Evolutionary conservation across 2,329 filamentous ascomycete genomes (phyloP).

Genomic region (Arthrobotrys entomopaga): DNA sequence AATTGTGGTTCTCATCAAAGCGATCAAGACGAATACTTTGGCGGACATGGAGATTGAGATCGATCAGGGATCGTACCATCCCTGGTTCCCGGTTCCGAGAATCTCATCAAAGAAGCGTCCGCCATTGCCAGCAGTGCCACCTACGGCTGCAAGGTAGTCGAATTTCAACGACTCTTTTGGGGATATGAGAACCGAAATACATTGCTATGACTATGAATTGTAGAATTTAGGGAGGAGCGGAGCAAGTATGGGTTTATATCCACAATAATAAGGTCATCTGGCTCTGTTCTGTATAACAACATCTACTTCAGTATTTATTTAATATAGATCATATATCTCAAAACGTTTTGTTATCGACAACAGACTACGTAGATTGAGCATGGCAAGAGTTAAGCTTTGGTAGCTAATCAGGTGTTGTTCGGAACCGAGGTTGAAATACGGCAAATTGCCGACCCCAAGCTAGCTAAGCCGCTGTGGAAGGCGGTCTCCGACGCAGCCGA

Average conservation of each 20-base stretch:
- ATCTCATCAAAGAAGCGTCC: slow-evolving; percentile 55
- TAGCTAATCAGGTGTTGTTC: background rate
- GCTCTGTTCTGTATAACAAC: no score
- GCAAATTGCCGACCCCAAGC: background rate
- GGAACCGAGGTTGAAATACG: slow-evolving; percentile 53
- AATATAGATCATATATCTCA: no score
- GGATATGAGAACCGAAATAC: background rate
- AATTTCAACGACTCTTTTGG: background rate
- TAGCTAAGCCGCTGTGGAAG: slow-evolving; percentile 10
- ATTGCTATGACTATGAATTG: background rate
- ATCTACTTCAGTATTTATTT: no score
- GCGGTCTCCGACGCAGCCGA: no score
- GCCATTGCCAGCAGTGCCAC: slow-evolving; percentile 37
- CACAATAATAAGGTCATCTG: no score
- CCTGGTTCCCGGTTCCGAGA: slow-evolving; percentile 58
- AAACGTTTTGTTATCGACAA: no score
- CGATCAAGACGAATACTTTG: slow-evolving; percentile 62
- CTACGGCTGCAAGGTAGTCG: slow-evolving; percentile 4
- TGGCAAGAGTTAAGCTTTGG: no score
- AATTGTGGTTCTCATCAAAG: slow-evolving; percentile 70
- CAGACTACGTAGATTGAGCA: no score
- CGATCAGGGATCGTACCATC: slow-evolving; percentile 58
- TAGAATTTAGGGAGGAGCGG: no score
- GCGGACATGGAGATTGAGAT: slow-evolving; percentile 57
- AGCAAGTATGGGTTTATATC: no score